phyloP scores from a whole-genome alignment of 2,329 filamentous ascomycete species.

The Ambrosiella xylebori region DNA sequence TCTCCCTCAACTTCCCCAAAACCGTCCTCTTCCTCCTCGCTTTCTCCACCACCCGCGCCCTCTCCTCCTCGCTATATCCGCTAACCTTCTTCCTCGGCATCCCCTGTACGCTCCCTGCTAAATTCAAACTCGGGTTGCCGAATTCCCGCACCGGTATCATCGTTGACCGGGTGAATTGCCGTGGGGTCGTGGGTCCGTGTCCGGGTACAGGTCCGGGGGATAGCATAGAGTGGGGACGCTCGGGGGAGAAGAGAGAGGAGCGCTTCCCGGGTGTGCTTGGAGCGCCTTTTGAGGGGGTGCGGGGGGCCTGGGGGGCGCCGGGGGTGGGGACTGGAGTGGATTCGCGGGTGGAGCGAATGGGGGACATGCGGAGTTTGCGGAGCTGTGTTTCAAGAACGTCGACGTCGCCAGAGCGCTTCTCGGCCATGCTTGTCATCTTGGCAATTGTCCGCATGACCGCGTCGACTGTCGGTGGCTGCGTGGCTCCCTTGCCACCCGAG shows the following conservation, averaged over 20 bases:
- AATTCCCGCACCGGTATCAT: conserved; percentile 5
- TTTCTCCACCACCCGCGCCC: conserved; percentile 36
- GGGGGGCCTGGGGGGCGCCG: conserved; percentile 23
- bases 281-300: conserved; percentile 22
- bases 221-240: conserved; percentile 20
- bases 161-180: not conserved
- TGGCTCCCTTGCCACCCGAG: conserved; percentile 18
- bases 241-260: conserved; percentile 15
- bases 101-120: conserved; percentile 17
- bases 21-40: conserved; percentile 35
- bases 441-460: conserved; percentile 78
- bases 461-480: conserved; percentile 65
- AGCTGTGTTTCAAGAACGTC: conserved; percentile 81
- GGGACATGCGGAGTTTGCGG: conserved; percentile 45
- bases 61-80: conserved; percentile 42
- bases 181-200: conserved; percentile 18
- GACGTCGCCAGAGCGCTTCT: conserved; percentile 79
- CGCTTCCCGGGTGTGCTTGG: conserved; percentile 24
- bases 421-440: conserved; percentile 84
- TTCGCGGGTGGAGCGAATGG: conserved; percentile 2
- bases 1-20: conserved; percentile 32
- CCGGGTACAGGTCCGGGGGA: conserved; percentile 6
- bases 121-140: not conserved
- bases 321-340: not conserved
- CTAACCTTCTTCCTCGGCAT: conserved; percentile 43